Evolutionary conservation across 306 rosid genomes (phyloP), one percentile per base, ranked within the genome.

Genomic region (Quercus engelmannii): DNA sequence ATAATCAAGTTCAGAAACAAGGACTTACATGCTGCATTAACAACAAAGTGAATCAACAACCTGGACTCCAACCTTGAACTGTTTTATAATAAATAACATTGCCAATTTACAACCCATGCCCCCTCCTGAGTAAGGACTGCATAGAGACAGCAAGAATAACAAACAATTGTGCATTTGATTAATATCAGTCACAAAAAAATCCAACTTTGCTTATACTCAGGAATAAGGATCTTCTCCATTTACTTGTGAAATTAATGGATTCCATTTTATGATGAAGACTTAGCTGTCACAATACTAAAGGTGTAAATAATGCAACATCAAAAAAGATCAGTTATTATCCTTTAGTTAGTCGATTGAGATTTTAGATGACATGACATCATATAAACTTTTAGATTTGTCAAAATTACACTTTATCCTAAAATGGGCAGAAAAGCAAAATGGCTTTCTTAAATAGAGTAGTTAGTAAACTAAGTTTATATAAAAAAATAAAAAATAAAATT

Each of bases 111-210:
- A 64, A 64, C 18, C 70, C 26, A 20, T 12, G 5, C 6, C 13
- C 31, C 72, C n/a, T 57, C 25, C 57, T 12, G 52, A 31, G 20
- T 78, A 79, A 64, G 46, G 26, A 23, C 25, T 19, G 23, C 74
- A 73, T 54, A 51, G 26, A 61, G 52, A 79, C 46, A 17, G 38
- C 41, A 31, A 69, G 58, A 56, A 46, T 9, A 19, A 67, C 72
- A 67, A 67, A 33, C 71, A 35, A 31, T 67, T 49, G 74, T 35
- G 57, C 72, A 67, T 21, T 67, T 55, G 81, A 71, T 79, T 13
- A 58, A 80, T 31, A 69, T 57, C 68, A 71, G 56, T 15, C 20
- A 38, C 55, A 80, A 12, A 73, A 72, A 28, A 75, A 73, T 62
- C 71, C 75, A 64, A 35, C 12, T 71, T 18, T 5, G 17, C 72